Conservation (phyloP, 2,329 filamentous ascomycete genomes). For the Penicillium vulpinum region DNA sequence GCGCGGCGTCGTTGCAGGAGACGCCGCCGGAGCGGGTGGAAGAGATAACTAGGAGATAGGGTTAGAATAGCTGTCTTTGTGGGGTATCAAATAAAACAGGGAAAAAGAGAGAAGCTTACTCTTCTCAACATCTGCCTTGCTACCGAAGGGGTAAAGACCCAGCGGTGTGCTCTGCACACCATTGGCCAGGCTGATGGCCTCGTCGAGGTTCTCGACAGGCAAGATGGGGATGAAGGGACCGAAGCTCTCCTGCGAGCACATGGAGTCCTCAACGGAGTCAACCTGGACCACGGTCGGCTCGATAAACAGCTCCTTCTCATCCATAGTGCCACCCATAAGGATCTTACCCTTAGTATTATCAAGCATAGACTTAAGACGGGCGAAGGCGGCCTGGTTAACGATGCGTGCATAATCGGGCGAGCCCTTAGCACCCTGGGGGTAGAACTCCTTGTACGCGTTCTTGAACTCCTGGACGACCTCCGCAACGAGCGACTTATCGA, state of each 20-base stretch:
- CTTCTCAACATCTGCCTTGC: constrained; percentile 72
- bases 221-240: constrained; percentile 88
- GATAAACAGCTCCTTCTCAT: constrained; percentile 78
- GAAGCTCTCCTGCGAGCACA: constrained; percentile 84
- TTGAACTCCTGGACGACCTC: constrained; percentile 74
- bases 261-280: constrained; percentile 69
- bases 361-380: constrained; percentile 86
- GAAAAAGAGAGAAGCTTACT: constrained; percentile 50
- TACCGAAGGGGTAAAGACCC: constrained; percentile 81
- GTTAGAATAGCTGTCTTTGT: neutral
- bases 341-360: constrained; percentile 81
- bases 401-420: constrained; percentile 79
- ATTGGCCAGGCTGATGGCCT: constrained; percentile 81
- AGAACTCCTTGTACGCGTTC: constrained; percentile 71
- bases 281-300: constrained; percentile 92
- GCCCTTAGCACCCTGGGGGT: constrained; percentile 75
- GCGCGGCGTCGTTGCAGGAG: constrained; percentile 59
- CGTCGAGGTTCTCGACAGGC: constrained; percentile 74
- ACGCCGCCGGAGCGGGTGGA: constrained; percentile 68
- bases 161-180: constrained; percentile 79
- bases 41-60: constrained; percentile 53
- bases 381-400: constrained; percentile 76
- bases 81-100: neutral
- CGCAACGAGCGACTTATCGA: constrained; percentile 72
- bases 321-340: constrained; percentile 79